These are phyloP conservation scores for Ophioceras dolichostomum DNA, from an alignment of 2,329 filamentous ascomycete genomes.

Conservation along the genomic window DNA sequence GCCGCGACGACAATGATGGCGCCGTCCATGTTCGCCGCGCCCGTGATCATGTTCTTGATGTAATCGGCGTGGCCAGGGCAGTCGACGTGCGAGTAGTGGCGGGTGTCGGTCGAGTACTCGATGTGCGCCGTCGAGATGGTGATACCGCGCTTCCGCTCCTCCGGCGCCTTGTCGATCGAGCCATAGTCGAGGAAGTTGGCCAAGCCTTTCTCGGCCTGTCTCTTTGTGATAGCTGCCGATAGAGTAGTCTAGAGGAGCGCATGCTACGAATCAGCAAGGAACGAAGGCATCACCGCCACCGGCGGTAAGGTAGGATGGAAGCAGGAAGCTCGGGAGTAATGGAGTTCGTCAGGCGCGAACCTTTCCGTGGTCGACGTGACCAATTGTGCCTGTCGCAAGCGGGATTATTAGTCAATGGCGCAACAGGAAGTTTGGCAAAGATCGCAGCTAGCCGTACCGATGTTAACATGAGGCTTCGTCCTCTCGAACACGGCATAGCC, in stretches of 20 bases:
- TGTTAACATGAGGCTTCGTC: slow-evolving; percentile 95
- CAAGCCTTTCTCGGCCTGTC: slow-evolving; percentile 87
- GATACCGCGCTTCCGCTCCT: slow-evolving; percentile 99
- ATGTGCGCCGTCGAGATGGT: slow-evolving; percentile 98
- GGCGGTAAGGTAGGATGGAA: not conserved
- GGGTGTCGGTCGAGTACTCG: slow-evolving; percentile 87
- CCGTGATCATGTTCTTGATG: slow-evolving; percentile 99
- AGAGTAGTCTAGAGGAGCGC: slow-evolving; percentile 64
- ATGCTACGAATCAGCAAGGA: slow-evolving; percentile 10
- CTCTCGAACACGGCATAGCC: slow-evolving; percentile 68
- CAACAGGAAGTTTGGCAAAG: not conserved
- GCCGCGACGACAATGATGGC: slow-evolving; percentile 98
- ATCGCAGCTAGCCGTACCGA: slow-evolving; percentile 43
- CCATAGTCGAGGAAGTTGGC: slow-evolving; percentile 96
- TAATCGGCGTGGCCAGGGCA: slow-evolving; percentile 99
- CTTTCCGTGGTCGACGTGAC: slow-evolving; percentile 99
- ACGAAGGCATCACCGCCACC: slow-evolving; percentile 9
- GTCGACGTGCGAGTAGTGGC: slow-evolving; percentile 99
- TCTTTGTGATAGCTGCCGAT: slow-evolving; percentile 97
- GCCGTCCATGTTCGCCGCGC: slow-evolving; percentile 98
- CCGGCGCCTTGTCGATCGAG: slow-evolving; percentile 95
- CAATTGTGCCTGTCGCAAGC: slow-evolving; percentile 64
- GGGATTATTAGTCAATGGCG: slow-evolving; percentile 6
- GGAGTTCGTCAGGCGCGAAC: slow-evolving; percentile 30
- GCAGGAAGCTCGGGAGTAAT: not conserved